phyloP scores from a whole-genome alignment of 306 rosid genomes.

The Dalbergia oliveri region DNA sequence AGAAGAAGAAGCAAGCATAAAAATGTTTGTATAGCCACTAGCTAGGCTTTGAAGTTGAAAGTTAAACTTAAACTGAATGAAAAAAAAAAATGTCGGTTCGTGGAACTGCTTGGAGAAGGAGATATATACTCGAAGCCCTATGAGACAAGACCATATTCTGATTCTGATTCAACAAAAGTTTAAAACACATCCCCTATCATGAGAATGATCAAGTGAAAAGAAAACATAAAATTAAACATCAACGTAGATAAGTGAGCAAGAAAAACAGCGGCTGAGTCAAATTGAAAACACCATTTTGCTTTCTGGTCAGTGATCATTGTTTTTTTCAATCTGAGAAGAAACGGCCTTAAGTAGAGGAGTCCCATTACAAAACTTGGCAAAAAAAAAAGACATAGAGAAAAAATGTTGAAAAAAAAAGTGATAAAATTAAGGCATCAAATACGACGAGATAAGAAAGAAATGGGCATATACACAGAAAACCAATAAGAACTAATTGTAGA shows the following conservation, averaged over 20 bases:
- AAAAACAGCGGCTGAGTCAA: neutral
- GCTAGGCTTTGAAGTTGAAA: conserved; percentile 5
- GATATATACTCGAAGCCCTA: neutral
- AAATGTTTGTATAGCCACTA: neutral
- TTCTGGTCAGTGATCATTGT: conserved; percentile 21
- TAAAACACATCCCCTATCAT: conserved; percentile 16
- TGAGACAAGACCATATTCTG: conserved; percentile 20
- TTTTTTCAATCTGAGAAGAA: no score
- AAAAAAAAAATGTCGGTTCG: conserved; percentile 1
- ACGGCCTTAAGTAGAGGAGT: neutral
- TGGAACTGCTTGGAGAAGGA: neutral
- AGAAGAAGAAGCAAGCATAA: neutral
- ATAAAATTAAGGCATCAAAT: neutral
- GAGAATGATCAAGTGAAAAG: conserved; percentile 29
- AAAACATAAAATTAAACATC: no score
- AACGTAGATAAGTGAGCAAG: neutral
- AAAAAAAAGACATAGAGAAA: neutral
- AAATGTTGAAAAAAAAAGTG: neutral
- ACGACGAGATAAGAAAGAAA: conserved; percentile 6
- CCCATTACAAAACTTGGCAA: neutral
- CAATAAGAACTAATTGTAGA: neutral
- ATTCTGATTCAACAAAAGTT: conserved; percentile 32
- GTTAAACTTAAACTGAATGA: conserved; percentile 30
- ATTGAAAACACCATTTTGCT: conserved; percentile 35
- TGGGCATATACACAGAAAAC: neutral